Percentiles rank a stretch among this genome's conserved stretches.
Conservation (phyloP, 139 green algal species). For the Axilococcus clingmanii region DNA sequence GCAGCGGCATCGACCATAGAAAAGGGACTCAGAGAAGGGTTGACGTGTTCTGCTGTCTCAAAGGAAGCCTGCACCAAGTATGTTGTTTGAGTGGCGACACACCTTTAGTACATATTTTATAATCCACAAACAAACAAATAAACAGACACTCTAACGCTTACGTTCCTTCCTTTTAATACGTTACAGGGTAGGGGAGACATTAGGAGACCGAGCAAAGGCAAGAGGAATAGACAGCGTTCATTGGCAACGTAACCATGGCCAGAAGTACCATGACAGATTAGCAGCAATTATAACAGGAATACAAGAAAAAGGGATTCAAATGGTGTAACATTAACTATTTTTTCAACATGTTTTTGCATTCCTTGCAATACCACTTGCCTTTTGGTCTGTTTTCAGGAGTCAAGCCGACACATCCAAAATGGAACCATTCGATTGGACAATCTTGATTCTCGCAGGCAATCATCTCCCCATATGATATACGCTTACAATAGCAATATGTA, state of each 20-base stretch:
- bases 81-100: not conserved
- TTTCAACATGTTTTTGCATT: slow-evolving; percentile 28
- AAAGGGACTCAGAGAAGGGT: slow-evolving; percentile 4
- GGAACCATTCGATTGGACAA: slow-evolving; percentile 86
- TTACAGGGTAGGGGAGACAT: slow-evolving; percentile 19
- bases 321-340: slow-evolving; percentile 27
- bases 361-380: slow-evolving; percentile 51
- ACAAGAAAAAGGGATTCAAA: slow-evolving; percentile 10
- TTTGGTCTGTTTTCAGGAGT: slow-evolving; percentile 35
- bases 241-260: slow-evolving; percentile 28
- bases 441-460: slow-evolving; percentile 80
- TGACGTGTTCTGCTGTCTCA: slow-evolving; percentile 7
- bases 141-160: not conserved
- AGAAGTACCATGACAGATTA: slow-evolving; percentile 36
- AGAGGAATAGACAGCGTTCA: slow-evolving; percentile 17
- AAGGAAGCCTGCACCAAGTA: slow-evolving; percentile 18
- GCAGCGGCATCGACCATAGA: slow-evolving; percentile 36
- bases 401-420: slow-evolving; percentile 78
- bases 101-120: slow-evolving; percentile 1
- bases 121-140: not conserved
- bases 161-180: not conserved
- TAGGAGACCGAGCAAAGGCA: slow-evolving; percentile 24
- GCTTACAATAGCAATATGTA: slow-evolving; percentile 76
- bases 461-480: slow-evolving; percentile 68
- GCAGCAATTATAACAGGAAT: slow-evolving; percentile 22